These are phyloP conservation scores for Ettlia oleoabundans DNA, from an alignment of 139 green algal species.

Conservation along the genomic window DNA sequence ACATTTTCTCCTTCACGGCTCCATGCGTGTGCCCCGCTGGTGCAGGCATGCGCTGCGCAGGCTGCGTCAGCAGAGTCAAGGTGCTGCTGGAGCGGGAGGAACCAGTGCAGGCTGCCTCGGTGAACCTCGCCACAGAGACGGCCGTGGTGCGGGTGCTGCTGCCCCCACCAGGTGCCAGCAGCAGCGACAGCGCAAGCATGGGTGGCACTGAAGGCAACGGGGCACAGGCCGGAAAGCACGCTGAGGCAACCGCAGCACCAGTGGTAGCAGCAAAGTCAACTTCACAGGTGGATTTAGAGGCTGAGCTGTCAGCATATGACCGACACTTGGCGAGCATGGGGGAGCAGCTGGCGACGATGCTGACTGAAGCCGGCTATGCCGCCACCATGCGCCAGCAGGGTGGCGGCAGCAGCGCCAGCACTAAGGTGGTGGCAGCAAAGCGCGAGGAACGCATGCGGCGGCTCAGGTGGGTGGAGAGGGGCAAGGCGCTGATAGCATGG, in stretches of 20 bases:
- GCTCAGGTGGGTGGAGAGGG: slow-evolving; percentile 51
- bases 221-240: too few relatives aligned
- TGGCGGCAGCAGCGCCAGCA: slow-evolving; percentile 19
- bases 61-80: slow-evolving; percentile 83
- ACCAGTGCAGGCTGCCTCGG: slow-evolving; percentile 59
- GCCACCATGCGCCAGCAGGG: slow-evolving; percentile 28
- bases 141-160: slow-evolving; percentile 81
- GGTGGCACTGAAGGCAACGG: neutral
- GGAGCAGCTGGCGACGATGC: slow-evolving; percentile 28
- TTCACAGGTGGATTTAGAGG: too few relatives aligned
- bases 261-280: too few relatives aligned
- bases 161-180: slow-evolving; percentile 6
- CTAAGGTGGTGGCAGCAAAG: slow-evolving; percentile 59
- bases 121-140: slow-evolving; percentile 92
- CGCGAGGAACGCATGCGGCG: slow-evolving; percentile 58
- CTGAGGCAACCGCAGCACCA: neutral
- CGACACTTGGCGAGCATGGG: slow-evolving; percentile 30
- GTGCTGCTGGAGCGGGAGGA: slow-evolving; percentile 72
- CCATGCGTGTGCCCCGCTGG: too few relatives aligned
- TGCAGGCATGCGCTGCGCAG: slow-evolving; percentile 89
- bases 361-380: slow-evolving; percentile 44
- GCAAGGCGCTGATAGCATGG: neutral
- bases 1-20: too few relatives aligned
- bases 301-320: neutral
- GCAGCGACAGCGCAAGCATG: neutral